A percentile compares a stretch with the other conserved stretches of the same genome.
These are phyloP conservation scores for Camellia sinensis DNA, from an alignment of 148 eudicot species.

Conservation along the genomic window DNA sequence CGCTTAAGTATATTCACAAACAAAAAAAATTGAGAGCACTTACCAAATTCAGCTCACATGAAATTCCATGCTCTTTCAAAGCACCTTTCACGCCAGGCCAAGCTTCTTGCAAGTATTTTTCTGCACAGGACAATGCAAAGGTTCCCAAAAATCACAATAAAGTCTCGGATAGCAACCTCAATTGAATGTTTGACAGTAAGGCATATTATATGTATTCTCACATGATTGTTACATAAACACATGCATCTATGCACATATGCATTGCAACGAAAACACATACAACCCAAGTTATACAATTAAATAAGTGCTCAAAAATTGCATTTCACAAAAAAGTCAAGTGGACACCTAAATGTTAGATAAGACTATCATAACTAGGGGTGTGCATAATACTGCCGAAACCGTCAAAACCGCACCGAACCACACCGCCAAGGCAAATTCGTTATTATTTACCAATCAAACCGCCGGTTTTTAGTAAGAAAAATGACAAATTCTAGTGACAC, in stretches of 20 bases:
- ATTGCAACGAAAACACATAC: not conserved
- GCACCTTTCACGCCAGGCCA: slow-evolving; percentile 25
- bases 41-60: slow-evolving; percentile 14
- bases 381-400: too few species aligned
- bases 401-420: too few species aligned
- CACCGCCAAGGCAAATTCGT: too few species aligned
- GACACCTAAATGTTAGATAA: not conserved
- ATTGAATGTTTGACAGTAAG: not conserved
- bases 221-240: not conserved
- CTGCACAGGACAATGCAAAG: slow-evolving; percentile 12
- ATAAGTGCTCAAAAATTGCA: not conserved
- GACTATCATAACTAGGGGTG: not conserved
- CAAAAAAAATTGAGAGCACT: not conserved
- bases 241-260: not conserved
- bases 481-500: too few species aligned
- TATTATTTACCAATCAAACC: too few species aligned
- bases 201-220: not conserved
- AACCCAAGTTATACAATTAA: not conserved
- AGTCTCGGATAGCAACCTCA: not conserved
- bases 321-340: not conserved
- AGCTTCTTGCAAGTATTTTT: slow-evolving; percentile 26
- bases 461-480: too few species aligned
- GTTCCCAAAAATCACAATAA: not conserved
- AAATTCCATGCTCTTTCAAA: slow-evolving; percentile 20
- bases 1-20: not conserved